Evolutionary conservation across 2,329 filamentous ascomycete genomes (phyloP).

Genomic region (Pyricularia grisea): DNA sequence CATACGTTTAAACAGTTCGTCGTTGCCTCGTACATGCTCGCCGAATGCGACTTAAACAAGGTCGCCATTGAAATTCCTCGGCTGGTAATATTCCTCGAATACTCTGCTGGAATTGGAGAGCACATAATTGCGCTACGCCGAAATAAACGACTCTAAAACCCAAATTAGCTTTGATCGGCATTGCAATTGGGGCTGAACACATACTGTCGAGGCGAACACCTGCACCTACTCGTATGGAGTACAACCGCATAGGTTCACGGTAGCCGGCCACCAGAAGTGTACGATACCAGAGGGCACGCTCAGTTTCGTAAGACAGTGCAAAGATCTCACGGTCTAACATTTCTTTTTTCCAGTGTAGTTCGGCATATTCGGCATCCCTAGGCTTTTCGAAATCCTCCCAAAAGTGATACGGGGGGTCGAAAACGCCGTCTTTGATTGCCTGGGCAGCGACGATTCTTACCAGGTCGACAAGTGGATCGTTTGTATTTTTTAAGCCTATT

Average conservation of each 20-base stretch:
- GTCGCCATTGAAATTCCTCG: background rate
- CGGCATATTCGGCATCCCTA: background rate
- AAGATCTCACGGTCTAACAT: background rate
- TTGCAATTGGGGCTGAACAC: no score
- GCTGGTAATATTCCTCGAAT: background rate
- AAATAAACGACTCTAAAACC: background rate
- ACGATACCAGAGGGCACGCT: background rate
- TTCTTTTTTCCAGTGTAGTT: background rate
- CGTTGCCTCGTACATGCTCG: background rate
- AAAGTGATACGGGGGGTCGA: background rate
- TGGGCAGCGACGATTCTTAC: background rate
- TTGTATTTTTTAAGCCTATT: background rate
- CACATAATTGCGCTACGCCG: constrained; percentile 2
- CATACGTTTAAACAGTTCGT: background rate
- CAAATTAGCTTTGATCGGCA: background rate
- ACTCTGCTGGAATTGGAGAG: constrained; percentile 1
- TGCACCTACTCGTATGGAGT: background rate
- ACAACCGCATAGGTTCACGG: background rate
- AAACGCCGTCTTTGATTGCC: background rate
- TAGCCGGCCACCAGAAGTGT: constrained; percentile 1
- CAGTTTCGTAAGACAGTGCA: background rate
- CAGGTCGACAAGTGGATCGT: background rate
- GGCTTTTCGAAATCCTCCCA: background rate
- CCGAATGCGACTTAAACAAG: background rate
- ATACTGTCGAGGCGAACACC: background rate